phyloP scores from a whole-genome alignment of 2,329 filamentous ascomycete genomes.

The Fusarium heterosporum region DNA sequence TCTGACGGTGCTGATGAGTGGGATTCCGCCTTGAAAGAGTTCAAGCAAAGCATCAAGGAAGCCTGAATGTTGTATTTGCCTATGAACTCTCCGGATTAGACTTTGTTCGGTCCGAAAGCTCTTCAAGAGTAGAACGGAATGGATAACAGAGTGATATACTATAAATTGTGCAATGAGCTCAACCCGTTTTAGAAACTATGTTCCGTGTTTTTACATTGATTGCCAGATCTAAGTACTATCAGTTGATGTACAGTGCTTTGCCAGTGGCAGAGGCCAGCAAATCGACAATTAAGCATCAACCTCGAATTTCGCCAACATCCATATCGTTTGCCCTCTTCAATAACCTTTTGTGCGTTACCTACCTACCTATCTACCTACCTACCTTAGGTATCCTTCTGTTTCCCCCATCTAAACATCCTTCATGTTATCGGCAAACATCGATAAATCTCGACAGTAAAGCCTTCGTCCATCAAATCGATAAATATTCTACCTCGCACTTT shows the following conservation, averaged over 20 bases:
- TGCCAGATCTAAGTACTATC: not conserved
- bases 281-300: not conserved
- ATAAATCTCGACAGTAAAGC: not conserved
- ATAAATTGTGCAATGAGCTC: not conserved
- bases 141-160: not conserved
- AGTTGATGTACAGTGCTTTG: not conserved
- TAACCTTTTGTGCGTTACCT: not conserved
- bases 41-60: conserved; percentile 56
- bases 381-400: not conserved
- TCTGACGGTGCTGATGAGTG: conserved; percentile 60
- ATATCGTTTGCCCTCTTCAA: not conserved
- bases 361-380: not conserved
- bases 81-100: no score
- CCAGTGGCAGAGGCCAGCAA: conserved; percentile 10
- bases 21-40: conserved; percentile 59
- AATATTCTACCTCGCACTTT: not conserved
- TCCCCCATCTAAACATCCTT: not conserved
- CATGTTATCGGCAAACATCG: not conserved
- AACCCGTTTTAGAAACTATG: not conserved
- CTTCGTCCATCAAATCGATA: not conserved
- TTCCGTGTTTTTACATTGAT: not conserved
- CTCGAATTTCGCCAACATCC: not conserved
- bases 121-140: not conserved
- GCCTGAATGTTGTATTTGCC: not conserved
- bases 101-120: not conserved